A percentile compares a stretch with the other conserved stretches of the same genome.
Conservation (phyloP, 768 basidiomycete species). For the Boletus pseudopeckii region DNA sequence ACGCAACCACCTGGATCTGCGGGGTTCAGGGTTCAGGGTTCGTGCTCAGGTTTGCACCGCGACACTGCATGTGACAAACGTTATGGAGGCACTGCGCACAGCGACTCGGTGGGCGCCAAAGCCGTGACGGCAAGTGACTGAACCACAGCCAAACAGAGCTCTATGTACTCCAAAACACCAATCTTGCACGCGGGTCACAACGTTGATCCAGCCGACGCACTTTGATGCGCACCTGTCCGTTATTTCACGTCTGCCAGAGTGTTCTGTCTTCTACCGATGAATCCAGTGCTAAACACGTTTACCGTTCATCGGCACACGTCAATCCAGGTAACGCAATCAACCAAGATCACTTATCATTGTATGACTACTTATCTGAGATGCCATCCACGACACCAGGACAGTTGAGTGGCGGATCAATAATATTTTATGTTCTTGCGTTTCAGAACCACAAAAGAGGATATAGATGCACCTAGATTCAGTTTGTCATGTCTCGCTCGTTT, state of each 20-base stretch:
- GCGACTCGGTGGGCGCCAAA: neutral
- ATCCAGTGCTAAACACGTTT: neutral
- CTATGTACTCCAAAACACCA: neutral
- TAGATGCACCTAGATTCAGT: neutral
- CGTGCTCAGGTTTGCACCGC: neutral
- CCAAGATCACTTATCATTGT: neutral
- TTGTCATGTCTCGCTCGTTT: neutral
- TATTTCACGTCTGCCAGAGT: neutral
- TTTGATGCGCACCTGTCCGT: neutral
- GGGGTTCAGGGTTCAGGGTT: neutral
- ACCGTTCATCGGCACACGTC: neutral
- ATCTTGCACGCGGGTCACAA: neutral
- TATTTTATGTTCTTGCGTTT: slow-evolving; percentile 4
- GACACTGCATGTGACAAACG: neutral
- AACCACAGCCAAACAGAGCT: neutral
- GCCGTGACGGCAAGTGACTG: neutral
- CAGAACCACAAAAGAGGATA: slow-evolving; percentile 4
- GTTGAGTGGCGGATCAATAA: neutral
- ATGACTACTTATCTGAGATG: neutral
- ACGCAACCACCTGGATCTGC: neutral
- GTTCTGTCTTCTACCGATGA: no score
- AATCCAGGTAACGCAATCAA: neutral
- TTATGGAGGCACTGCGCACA: neutral
- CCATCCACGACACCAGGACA: neutral
- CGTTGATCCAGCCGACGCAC: neutral